Conservation (phyloP, 2,329 filamentous ascomycete genomes). For the Stenocarpella maydis region DNA sequence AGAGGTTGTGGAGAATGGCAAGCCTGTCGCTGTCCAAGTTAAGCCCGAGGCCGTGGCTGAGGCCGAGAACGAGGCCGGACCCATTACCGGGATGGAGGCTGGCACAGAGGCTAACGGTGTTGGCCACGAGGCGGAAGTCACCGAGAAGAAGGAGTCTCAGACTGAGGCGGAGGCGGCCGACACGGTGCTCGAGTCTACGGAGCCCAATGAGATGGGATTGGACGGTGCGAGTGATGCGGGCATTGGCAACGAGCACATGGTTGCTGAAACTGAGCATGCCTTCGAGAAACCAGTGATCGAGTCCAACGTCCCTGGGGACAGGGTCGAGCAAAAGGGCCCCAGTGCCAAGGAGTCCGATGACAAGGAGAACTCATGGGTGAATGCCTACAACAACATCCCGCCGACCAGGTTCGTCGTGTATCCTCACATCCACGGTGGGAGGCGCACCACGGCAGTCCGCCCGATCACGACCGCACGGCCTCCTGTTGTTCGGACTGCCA, state of each 20-base stretch:
- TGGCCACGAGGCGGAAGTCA: background rate
- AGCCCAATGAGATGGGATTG: constrained; percentile 45
- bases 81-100: background rate
- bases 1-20: constrained; percentile 44
- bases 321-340: constrained; percentile 23
- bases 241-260: constrained; percentile 30
- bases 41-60: constrained; percentile 33
- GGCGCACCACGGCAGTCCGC: constrained; percentile 53
- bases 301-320: background rate
- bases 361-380: constrained; percentile 49
- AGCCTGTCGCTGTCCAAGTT: constrained; percentile 41
- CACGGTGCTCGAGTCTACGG: constrained; percentile 49
- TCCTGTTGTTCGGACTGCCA: constrained; percentile 46
- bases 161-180: constrained; percentile 37
- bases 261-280: background rate
- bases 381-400: constrained; percentile 67
- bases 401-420: constrained; percentile 80
- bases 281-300: background rate
- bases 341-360: constrained; percentile 41
- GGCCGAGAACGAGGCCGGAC: background rate
- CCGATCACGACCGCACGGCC: constrained; percentile 51
- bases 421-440: constrained; percentile 65
- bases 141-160: background rate
- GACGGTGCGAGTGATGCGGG: constrained; percentile 16
- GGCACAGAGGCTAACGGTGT: background rate